Base-by-base conservation (phyloP, 1,139 yeast genomes). In the Kurtzmaniella quercitrusa region DNA sequence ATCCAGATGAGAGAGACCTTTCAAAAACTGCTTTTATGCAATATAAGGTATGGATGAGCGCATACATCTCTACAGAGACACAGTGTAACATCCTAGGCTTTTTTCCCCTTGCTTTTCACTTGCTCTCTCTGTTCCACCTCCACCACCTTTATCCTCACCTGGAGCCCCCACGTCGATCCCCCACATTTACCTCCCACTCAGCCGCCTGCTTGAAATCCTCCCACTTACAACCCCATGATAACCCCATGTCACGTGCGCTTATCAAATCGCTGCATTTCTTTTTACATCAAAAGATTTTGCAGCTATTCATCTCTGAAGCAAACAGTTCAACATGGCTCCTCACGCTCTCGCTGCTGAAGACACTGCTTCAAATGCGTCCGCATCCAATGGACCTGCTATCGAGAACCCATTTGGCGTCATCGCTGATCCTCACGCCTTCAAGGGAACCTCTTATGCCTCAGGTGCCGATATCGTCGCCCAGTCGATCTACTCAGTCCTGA, bases 391-490 rank as follows among this genome's bases (percentile, higher is more conserved):
- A 5, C 27, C 24, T 31, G 45, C 40, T 43, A 37, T 39, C 62
- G 36, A 54, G 54, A 34, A 60, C 48, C 86, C 88, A 9, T 82
- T 82, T 57, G 87, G 85, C 8, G 58, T 75, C 31, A 71, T 81
- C 21, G 70, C 75, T 31, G 86, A 81, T 58, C 85, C 88, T 12
- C 61, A 65, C 41, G 63, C 71, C 37, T 55, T 84, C 41, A 69
- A 68, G 44, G 79, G 77, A 33, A 64, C 77, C 14, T 69, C 66
- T 40, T 79, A 82, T 56, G 70, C 81, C 39, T 76, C 88, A n/a
- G 81, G 87, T n/a, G 72, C 73, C 52, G 72, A 80, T 42, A 67
- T 86, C 39, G 76, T 87, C 48, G 76, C 80, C 56, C 86, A 86
- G 51, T 75, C 85, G 5, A 66, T 85, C 34, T 87, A 84, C 60